Evolutionary conservation across 768 basidiomycete species (phyloP).

Genomic region (Infundibulicybe gibba): DNA sequence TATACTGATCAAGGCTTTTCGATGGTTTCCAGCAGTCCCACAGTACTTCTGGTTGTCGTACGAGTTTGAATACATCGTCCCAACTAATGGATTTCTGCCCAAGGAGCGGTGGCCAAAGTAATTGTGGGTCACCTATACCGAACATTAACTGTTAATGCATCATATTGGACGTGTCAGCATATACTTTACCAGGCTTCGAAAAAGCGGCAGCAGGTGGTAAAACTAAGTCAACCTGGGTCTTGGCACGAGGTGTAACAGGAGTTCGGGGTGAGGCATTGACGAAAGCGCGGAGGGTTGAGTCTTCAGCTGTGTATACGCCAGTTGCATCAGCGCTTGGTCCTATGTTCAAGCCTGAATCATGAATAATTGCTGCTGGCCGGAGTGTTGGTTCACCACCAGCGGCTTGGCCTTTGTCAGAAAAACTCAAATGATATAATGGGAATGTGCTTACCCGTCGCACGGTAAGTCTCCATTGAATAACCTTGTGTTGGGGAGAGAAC

Average conservation of each 20-base stretch:
- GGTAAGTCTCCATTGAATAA: conserved; percentile 5
- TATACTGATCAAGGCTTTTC: conserved; percentile 15
- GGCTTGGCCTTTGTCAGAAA: neutral
- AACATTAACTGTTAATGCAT: neutral
- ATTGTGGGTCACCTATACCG: conserved; percentile 3
- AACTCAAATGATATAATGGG: neutral
- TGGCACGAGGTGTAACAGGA: neutral
- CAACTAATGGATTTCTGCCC: conserved; percentile 16
- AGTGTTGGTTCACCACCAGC: neutral
- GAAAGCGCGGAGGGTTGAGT: conserved; percentile 3
- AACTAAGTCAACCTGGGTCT: conserved; percentile 17
- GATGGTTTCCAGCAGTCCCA: conserved; percentile 21
- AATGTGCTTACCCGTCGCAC: neutral
- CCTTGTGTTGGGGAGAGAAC: conserved; percentile 12
- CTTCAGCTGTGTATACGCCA: conserved; percentile 2
- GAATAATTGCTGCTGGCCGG: neutral
- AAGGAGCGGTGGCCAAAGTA: conserved; percentile 15
- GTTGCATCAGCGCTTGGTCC: neutral
- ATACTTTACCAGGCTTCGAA: conserved; percentile 2
- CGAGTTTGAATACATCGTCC: conserved; percentile 16
- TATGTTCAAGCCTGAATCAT: neutral
- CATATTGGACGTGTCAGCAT: neutral
- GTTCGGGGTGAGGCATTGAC: conserved; percentile 5
- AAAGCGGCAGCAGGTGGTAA: conserved; percentile 16
- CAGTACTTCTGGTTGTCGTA: conserved; percentile 15